phyloP scores from a whole-genome alignment of 768 basidiomycete genomes.

The Mycena maculata region DNA sequence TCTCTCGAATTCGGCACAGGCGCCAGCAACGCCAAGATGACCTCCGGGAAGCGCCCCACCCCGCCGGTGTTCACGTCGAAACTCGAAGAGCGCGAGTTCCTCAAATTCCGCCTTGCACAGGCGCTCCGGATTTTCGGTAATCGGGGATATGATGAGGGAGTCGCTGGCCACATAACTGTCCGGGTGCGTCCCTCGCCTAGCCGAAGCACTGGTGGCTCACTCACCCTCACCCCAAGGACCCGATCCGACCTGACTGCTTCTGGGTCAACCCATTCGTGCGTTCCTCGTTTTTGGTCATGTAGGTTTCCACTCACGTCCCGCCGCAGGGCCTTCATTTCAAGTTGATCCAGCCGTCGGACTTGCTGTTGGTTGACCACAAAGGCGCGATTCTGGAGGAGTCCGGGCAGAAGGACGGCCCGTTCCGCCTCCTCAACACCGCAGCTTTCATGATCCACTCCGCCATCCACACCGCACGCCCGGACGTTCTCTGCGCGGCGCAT shows the following conservation, averaged over 20 bases:
- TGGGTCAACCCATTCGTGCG: constrained; percentile 62
- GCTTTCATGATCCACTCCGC: constrained; percentile 55
- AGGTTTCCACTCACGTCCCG: not conserved
- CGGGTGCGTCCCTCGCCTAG: constrained; percentile 38
- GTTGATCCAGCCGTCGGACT: constrained; percentile 55
- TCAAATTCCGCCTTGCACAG: constrained; percentile 59
- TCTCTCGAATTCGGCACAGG: not conserved
- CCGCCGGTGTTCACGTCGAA: constrained; percentile 50
- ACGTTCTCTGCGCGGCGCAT: constrained; percentile 60
- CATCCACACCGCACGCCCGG: constrained; percentile 59
- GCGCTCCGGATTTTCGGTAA: constrained; percentile 61
- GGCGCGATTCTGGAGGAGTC: constrained; percentile 42
- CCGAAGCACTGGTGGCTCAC: not conserved
- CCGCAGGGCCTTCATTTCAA: constrained; percentile 57
- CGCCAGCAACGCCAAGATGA: not conserved
- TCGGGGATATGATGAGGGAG: constrained; percentile 59
- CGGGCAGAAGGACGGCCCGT: constrained; percentile 32
- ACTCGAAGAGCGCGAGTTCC: constrained; percentile 52
- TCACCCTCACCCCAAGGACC: constrained; percentile 37
- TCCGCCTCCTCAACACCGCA: constrained; percentile 46
- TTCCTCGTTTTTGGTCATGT: not conserved
- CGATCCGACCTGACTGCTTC: constrained; percentile 55
- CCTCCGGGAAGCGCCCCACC: constrained; percentile 29
- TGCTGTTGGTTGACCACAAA: constrained; percentile 58
- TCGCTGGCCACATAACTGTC: constrained; percentile 64